These are phyloP conservation scores for Limnomonas spitsbergensis DNA, from an alignment of 139 green algal species.

Conservation along the genomic window DNA sequence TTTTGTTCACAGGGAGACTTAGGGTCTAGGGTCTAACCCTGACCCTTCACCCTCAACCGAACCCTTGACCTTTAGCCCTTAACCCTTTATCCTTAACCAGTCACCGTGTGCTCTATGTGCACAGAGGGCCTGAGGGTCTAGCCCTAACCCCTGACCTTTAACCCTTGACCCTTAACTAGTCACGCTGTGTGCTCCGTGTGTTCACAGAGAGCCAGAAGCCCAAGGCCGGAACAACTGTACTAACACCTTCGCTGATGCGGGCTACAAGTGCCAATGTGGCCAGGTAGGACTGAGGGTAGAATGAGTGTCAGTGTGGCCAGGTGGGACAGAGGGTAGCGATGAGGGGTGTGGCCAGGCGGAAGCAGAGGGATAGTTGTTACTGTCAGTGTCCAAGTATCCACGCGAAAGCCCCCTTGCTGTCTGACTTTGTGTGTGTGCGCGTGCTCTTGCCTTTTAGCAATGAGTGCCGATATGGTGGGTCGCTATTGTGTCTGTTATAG, in stretches of 20 bases:
- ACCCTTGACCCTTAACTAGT: background rate
- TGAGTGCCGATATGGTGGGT: too few species aligned
- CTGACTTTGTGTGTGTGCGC: too few species aligned
- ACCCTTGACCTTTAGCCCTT: background rate
- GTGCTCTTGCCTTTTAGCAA: too few species aligned
- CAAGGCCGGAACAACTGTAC: conserved; percentile 50
- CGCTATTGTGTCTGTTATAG: too few species aligned
- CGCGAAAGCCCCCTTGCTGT: too few species aligned
- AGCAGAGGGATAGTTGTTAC: too few species aligned
- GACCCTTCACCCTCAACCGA: too few species aligned
- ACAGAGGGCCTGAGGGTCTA: background rate
- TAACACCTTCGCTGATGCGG: conserved; percentile 75
- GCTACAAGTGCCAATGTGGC: conserved; percentile 73
- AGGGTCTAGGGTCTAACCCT: too few species aligned
- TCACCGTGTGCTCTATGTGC: background rate
- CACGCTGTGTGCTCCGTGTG: background rate
- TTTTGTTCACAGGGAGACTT: too few species aligned
- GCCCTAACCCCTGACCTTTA: background rate
- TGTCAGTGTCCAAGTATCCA: too few species aligned
- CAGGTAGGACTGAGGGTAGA: background rate
- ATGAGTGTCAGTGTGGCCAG: conserved; percentile 28
- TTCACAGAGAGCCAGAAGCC: background rate
- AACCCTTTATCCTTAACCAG: background rate
- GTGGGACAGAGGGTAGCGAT: background rate
- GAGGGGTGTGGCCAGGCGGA: conserved; percentile 31